Evolutionary conservation across 805 yeast species (phyloP).

Genomic region (Candida insectorum): DNA sequence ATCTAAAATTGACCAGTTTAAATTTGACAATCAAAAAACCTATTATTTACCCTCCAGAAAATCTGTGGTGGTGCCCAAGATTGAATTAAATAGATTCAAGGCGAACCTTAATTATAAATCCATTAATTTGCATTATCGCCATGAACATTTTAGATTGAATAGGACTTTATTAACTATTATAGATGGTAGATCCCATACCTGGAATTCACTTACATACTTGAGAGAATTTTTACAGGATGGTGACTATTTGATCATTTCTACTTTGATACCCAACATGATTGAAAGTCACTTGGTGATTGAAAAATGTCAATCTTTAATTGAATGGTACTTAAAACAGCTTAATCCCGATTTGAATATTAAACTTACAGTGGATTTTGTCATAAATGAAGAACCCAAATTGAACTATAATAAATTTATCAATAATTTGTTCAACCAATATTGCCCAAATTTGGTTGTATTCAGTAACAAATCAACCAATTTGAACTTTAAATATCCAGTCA

Average conservation of each 20-base stretch:
- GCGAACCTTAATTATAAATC: slow-evolving; percentile 30
- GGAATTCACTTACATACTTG: slow-evolving; percentile 42
- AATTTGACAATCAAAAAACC: slow-evolving; percentile 40
- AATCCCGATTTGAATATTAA: slow-evolving; percentile 24
- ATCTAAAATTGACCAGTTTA: slow-evolving; percentile 40
- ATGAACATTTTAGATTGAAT: slow-evolving; percentile 21
- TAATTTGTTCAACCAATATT: slow-evolving; percentile 38
- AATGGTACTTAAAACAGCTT: slow-evolving; percentile 17
- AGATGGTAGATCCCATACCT: slow-evolving; percentile 42
- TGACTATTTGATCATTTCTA: slow-evolving; percentile 36
- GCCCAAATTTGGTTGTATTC: slow-evolving; percentile 34
- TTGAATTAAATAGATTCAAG: slow-evolving; percentile 22
- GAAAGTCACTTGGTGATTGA: slow-evolving; percentile 5
- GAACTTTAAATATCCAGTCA: slow-evolving; percentile 40
- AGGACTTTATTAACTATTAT: slow-evolving; percentile 36
- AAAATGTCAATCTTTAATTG: slow-evolving; percentile 24
- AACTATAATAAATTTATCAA: slow-evolving; percentile 34
- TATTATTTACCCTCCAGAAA: slow-evolving; percentile 19
- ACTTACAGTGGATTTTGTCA: slow-evolving; percentile 38
- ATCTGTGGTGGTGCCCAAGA: slow-evolving; percentile 5
- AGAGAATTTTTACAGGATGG: slow-evolving; percentile 30
- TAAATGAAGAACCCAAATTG: slow-evolving; percentile 14
- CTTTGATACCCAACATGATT: slow-evolving; percentile 23
- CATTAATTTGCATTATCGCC: slow-evolving; percentile 43
- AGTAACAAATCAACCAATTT: slow-evolving; percentile 39